Evolutionary conservation across 306 rosid species (phyloP).

Genomic region (Sesbania bispinosa): DNA sequence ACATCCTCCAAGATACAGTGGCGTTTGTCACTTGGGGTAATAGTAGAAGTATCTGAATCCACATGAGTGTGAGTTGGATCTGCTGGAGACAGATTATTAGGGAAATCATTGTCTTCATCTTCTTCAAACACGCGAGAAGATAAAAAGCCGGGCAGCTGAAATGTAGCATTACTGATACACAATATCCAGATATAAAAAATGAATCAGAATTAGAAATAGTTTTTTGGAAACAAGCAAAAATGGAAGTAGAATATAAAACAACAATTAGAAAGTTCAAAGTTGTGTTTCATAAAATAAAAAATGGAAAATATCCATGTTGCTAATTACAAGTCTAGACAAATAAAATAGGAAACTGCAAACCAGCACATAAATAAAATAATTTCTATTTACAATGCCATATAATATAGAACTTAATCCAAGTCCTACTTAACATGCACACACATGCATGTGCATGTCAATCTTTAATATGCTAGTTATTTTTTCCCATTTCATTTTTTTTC

Average conservation of each 20-base stretch:
- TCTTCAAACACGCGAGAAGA: conserved; percentile 78
- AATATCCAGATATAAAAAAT: conserved; percentile 20
- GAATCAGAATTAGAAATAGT: conserved; percentile 26
- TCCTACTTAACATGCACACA: neutral
- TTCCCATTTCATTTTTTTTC: neutral
- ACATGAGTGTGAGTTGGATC: conserved; percentile 51
- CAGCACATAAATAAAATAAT: no score
- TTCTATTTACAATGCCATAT: no score
- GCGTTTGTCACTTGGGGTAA: conserved; percentile 88
- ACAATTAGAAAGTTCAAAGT: neutral
- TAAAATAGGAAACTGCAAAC: conserved; percentile 16
- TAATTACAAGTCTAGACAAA: conserved; percentile 2
- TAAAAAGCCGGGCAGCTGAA: conserved; percentile 89
- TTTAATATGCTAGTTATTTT: neutral
- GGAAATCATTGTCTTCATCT: no score
- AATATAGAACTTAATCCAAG: neutral
- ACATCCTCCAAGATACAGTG: conserved; percentile 95
- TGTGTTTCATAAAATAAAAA: neutral
- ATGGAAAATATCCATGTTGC: neutral
- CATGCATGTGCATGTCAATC: neutral
- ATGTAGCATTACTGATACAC: conserved; percentile 89
- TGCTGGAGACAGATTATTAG: no score
- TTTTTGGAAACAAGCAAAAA: neutral
- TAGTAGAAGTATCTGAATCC: conserved; percentile 62
- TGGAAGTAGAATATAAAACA: neutral